Percentiles rank a stretch among this genome's conserved stretches.
Evolutionary conservation across 2,329 filamentous ascomycete genomes (phyloP).

Genomic region (Aspergillus calidoustus): DNA sequence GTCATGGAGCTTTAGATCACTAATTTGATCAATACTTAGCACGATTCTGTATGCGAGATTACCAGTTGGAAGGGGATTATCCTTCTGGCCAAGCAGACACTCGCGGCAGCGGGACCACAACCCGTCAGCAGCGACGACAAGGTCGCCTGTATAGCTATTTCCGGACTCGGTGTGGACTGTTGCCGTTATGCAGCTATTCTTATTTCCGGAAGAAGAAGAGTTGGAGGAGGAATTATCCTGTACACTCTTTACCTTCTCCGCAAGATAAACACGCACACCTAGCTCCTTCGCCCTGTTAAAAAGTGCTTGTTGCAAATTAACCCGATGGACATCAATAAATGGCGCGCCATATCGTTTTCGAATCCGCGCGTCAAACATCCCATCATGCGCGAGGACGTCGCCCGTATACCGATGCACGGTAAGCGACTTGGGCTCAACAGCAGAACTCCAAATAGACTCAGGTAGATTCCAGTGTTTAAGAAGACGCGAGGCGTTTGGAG

Average conservation of each 20-base stretch:
- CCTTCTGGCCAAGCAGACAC: constrained; percentile 51
- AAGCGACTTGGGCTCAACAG: constrained; percentile 38
- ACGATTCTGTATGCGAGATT: constrained; percentile 70
- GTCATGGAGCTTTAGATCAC: constrained; percentile 54
- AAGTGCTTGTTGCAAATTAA: constrained; percentile 63
- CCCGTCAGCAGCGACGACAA: constrained; percentile 68
- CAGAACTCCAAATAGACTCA: constrained; percentile 31
- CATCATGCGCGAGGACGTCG: constrained; percentile 49
- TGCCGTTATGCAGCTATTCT: constrained; percentile 17
- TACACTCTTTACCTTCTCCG: constrained; percentile 53
- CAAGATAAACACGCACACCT: constrained; percentile 57
- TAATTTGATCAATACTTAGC: constrained; percentile 56
- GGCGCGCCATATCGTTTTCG: constrained; percentile 60
- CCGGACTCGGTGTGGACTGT: constrained; percentile 48
- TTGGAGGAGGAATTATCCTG: constrained; percentile 23
- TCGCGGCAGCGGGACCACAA: constrained; percentile 64
- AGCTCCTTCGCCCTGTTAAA: constrained; percentile 57
- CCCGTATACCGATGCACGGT: constrained; percentile 42
- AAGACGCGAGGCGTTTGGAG: constrained; percentile 39
- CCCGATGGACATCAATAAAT: constrained; percentile 65
- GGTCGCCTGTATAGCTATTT: constrained; percentile 52
- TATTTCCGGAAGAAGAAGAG: too few relatives aligned
- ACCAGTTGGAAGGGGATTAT: constrained; percentile 61
- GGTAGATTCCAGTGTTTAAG: constrained; percentile 36
- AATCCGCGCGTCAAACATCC: constrained; percentile 59